Evolutionary conservation across 805 yeast species (phyloP).

Genomic region (Kazachstania africana): DNA sequence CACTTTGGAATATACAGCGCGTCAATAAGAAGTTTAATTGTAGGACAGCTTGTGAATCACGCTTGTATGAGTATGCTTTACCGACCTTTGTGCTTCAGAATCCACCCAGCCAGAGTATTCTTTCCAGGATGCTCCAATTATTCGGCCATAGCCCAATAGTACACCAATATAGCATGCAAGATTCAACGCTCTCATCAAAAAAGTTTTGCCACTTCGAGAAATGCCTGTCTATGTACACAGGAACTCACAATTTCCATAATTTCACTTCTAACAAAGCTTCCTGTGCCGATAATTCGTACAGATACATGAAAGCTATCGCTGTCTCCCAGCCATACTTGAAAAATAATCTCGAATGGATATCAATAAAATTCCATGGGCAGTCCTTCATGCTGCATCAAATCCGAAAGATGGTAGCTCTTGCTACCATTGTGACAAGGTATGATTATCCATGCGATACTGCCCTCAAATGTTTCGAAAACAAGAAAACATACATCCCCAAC

Average conservation of each 20-base stretch:
- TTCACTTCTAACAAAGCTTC: constrained; percentile 75
- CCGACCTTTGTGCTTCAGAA: constrained; percentile 79
- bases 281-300: too few relatives aligned
- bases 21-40: constrained; percentile 79
- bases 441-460: constrained; percentile 63
- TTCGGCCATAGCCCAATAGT: constrained; percentile 61
- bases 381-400: constrained; percentile 93
- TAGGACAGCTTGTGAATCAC: constrained; percentile 75
- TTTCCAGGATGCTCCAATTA: constrained; percentile 68
- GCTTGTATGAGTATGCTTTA: constrained; percentile 77
- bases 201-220: neutral
- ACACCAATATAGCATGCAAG: neutral
- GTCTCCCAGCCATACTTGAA: too few relatives aligned
- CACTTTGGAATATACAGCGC: constrained; percentile 80
- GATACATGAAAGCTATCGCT: too few relatives aligned
- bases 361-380: constrained; percentile 87
- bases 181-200: neutral
- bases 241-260: constrained; percentile 80
- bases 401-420: constrained; percentile 89
- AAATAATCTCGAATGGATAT: constrained; percentile 53
- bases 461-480: constrained; percentile 50
- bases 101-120: constrained; percentile 24
- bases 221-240: constrained; percentile 35
- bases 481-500: constrained; percentile 67
- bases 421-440: constrained; percentile 61